These are phyloP conservation scores for Guillardia theta DNA, from an alignment of 78 protist species.

Conservation along the genomic window DNA sequence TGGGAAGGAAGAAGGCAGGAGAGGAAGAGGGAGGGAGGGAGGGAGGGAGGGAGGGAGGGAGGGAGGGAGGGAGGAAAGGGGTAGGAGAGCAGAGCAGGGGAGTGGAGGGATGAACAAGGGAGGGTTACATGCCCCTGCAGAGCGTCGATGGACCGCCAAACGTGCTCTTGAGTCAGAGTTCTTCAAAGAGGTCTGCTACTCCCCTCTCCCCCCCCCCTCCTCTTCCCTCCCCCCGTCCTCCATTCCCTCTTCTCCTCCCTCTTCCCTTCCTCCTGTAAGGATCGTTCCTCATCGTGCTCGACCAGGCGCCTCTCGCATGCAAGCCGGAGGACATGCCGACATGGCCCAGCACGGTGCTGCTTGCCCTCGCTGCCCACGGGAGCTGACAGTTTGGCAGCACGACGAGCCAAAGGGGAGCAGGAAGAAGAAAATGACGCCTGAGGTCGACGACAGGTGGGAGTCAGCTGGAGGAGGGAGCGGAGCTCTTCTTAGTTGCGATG, in stretches of 20 bases:
- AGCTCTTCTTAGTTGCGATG: no score
- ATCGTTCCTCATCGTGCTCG: background rate
- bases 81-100: no score
- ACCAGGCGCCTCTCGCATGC: background rate
- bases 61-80: no score
- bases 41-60: no score
- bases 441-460: no score
- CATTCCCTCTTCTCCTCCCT: background rate
- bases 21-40: no score
- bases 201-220: background rate
- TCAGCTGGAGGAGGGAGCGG: no score
- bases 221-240: background rate
- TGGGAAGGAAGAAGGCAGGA: no score
- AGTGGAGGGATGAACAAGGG: no score
- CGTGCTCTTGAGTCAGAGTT: background rate
- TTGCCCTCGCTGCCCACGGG: no score
- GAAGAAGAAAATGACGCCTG: background rate
- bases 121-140: no score
- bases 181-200: background rate
- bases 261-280: background rate
- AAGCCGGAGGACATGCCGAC: constrained; percentile 28
- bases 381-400: no score
- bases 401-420: background rate
- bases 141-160: background rate
- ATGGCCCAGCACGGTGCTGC: constrained; percentile 1